Base-by-base conservation (phyloP, 345 rosid species). In the Citrus sp. region DNA sequence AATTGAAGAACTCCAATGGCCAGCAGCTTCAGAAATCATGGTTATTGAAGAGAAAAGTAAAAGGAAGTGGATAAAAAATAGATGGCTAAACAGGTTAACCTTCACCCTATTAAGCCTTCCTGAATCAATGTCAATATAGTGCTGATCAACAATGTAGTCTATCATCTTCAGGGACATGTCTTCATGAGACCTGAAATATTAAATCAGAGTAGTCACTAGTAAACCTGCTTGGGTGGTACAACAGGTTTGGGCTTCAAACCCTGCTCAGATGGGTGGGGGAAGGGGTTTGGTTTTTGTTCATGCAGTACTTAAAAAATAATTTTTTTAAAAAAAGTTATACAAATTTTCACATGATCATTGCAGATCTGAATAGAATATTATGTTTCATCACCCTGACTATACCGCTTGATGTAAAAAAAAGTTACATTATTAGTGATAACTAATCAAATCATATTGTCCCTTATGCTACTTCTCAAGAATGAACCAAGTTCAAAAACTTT, bases 111-210 rank as follows among this genome's bases (percentile, higher is more conserved):
- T 87, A 46, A 88, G 67, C 79, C 81, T 82, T 78, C 70, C 87
- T 67, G 87, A 40, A 51, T 91, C 95, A 63, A 91, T 82, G 22
- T 91, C 95, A 67, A 90, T 90, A 75, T 86, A 42, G 78, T 90
- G 93, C 80, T 78, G 84, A 62, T 90, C 89, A 69, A 91, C 91
- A 51, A 90, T 88, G 81, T 83, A 70, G 72, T 91, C 95, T 79
- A 90, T 85, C 86, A 90, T 80, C 81, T 79, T 76, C 60, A 73
- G 35, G 18, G 95, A 91, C 95, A 90, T 91, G 77, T 87, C 87
- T 80, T 91, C 95, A 67, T 91, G 93, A 73, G 86, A 82, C 95
- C 95, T 91, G 81, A 58, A 67, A 77, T 70, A 49, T 73, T 67
- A 8, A 79, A 28, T 18, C 27, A 63, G 35, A 73, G 49, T 59